These are phyloP conservation scores for Malassezia obtusa DNA, from an alignment of 1,284 basidiomycete genomes.

Conservation along the genomic window DNA sequence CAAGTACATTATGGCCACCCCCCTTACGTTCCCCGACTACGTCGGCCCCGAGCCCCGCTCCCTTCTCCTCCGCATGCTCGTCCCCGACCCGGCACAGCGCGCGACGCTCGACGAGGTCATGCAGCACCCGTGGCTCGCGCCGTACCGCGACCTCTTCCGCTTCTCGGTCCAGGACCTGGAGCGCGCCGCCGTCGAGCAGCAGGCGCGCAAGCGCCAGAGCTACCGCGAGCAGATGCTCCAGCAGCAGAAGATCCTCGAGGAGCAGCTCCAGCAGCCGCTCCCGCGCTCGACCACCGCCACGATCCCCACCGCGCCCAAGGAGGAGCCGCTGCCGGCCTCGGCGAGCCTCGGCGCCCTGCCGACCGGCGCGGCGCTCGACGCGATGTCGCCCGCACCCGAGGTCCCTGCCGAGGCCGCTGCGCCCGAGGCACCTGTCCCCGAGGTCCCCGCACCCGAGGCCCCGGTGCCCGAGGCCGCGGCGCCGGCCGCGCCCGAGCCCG, in stretches of 20 bases:
- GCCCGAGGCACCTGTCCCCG: neutral
- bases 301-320: neutral
- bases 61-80: constrained; percentile 42
- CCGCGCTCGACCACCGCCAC: neutral
- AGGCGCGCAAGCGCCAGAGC: constrained; percentile 44
- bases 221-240: constrained; percentile 47
- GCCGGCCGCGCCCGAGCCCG: neutral
- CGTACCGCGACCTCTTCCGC: constrained; percentile 46
- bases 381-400: too few relatives aligned
- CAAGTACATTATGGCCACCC: constrained; percentile 76
- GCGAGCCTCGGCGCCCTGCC: neutral
- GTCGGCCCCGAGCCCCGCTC: constrained; percentile 44
- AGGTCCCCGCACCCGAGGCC: neutral
- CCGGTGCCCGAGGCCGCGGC: neutral
- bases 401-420: neutral
- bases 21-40: constrained; percentile 46
- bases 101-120: constrained; percentile 42
- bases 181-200: constrained; percentile 45
- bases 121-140: constrained; percentile 44
- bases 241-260: constrained; percentile 42
- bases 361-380: neutral
- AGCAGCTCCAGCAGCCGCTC: constrained; percentile 23
- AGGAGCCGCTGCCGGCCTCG: neutral
- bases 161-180: constrained; percentile 47
- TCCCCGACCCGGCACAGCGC: constrained; percentile 40